These are phyloP conservation scores for Syzygium syzygioides DNA, from an alignment of 441 rosid species.

Conservation along the genomic window DNA sequence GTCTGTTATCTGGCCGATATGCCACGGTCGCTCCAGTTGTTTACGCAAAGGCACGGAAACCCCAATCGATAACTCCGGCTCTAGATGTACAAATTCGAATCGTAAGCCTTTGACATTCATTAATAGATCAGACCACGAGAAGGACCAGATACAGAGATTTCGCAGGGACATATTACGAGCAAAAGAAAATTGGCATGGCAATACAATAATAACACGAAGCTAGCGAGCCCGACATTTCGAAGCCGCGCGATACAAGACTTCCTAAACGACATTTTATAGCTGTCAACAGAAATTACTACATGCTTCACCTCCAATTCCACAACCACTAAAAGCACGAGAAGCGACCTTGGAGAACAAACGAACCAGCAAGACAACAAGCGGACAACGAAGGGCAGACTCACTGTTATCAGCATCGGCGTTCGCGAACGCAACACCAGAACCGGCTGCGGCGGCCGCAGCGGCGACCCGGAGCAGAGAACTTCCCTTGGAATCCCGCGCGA, in stretches of 20 bases:
- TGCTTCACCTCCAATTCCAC: background rate
- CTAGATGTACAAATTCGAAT: conserved; percentile 15
- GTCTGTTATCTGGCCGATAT: background rate
- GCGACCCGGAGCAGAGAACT: background rate
- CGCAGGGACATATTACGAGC: background rate
- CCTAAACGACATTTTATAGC: background rate
- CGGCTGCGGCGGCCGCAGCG: background rate
- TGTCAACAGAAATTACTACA: background rate
- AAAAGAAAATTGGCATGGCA: background rate
- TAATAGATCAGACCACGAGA: background rate
- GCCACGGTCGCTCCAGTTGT: conserved; percentile 23
- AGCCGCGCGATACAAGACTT: background rate
- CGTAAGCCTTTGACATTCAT: background rate
- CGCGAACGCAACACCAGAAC: background rate
- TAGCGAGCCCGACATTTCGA: background rate
- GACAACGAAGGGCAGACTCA: background rate
- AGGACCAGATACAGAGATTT: background rate
- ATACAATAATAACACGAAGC: background rate
- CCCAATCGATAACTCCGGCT: conserved; percentile 27
- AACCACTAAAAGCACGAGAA: background rate
- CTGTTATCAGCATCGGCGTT: background rate
- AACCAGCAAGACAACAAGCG: background rate
- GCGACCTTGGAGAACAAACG: background rate
- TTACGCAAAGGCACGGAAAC: conserved; percentile 23
- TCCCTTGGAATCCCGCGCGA: background rate